phyloP scores from a whole-genome alignment of 768 basidiomycete genomes.

The Kwoniella heveanensis region DNA sequence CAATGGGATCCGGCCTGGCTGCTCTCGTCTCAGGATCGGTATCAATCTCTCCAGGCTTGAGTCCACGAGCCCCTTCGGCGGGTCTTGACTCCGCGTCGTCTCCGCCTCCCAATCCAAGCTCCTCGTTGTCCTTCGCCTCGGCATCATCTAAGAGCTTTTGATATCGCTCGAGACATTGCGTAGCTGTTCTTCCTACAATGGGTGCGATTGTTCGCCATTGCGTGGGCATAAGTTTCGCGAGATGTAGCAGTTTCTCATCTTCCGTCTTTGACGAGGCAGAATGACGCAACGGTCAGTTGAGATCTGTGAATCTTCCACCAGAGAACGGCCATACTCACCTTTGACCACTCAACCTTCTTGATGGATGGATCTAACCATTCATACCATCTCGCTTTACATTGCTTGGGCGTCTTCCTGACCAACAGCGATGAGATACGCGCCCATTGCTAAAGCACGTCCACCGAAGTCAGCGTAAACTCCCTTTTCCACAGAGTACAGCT shows the following conservation, averaged over 20 bases:
- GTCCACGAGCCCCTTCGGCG: constrained; percentile 81
- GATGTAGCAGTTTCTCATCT: constrained; percentile 95
- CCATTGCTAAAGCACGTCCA: constrained; percentile 59
- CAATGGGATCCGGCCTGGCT: constrained; percentile 96
- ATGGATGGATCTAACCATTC: constrained; percentile 99
- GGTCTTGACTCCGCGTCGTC: constrained; percentile 73
- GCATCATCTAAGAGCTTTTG: constrained; percentile 97
- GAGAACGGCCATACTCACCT: constrained; percentile 61
- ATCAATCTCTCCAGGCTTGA: constrained; percentile 96
- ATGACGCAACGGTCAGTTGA: no score
- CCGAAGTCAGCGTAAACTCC: not conserved
- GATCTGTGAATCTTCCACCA: no score
- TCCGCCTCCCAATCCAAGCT: constrained; percentile 84
- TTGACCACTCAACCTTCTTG: constrained; percentile 99
- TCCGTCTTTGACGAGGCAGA: constrained; percentile 67
- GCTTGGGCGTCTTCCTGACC: constrained; percentile 97
- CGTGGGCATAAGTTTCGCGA: constrained; percentile 98
- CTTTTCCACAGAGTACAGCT: no score
- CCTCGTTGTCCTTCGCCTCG: constrained; percentile 93
- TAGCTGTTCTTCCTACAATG: constrained; percentile 95
- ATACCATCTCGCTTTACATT: constrained; percentile 93
- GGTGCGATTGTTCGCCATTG: constrained; percentile 99
- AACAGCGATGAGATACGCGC: constrained; percentile 96
- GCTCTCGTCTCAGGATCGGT: constrained; percentile 99
- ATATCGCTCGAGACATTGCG: constrained; percentile 96